A percentile compares a stretch with the other conserved stretches of the same genome.
Evolutionary conservation across 192 early-diverging fungal genomes (phyloP).

Genomic region (Pilaira anomala): DNA sequence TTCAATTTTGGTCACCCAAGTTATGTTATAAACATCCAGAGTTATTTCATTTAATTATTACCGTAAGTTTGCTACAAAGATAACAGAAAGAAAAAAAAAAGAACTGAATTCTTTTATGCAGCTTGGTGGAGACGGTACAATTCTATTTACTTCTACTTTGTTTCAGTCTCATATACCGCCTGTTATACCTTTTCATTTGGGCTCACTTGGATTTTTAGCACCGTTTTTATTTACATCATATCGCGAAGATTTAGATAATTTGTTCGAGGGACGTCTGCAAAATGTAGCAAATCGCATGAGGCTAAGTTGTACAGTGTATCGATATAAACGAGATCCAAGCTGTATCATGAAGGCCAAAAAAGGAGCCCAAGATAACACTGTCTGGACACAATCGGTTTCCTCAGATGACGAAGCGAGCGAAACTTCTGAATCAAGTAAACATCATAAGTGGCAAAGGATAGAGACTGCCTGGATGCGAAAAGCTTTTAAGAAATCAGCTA

Average conservation of each 20-base stretch:
- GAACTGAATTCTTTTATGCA: slow-evolving; percentile 9
- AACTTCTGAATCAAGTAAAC: neutral
- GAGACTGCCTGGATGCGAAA: slow-evolving; percentile 30
- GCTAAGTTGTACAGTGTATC: slow-evolving; percentile 86
- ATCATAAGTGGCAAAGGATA: slow-evolving; percentile 40
- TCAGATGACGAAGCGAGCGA: neutral
- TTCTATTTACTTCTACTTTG: slow-evolving; percentile 89
- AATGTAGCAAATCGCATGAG: slow-evolving; percentile 86
- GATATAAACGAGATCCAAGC: slow-evolving; percentile 39
- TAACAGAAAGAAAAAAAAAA: neutral
- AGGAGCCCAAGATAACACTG: neutral
- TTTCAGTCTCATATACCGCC: slow-evolving; percentile 86
- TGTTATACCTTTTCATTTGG: slow-evolving; percentile 89
- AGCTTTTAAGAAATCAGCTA: slow-evolving; percentile 12
- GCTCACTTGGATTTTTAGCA: slow-evolving; percentile 93
- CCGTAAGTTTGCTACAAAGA: slow-evolving; percentile 39
- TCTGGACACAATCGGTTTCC: neutral
- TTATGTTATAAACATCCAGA: slow-evolving; percentile 65
- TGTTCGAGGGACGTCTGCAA: slow-evolving; percentile 50
- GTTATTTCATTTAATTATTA: slow-evolving; percentile 83
- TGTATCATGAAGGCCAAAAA: neutral
- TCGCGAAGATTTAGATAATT: slow-evolving; percentile 42
- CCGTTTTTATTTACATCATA: slow-evolving; percentile 75
- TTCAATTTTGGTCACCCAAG: slow-evolving; percentile 73
- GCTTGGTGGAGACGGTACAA: slow-evolving; percentile 94